phyloP scores from a whole-genome alignment of 1,284 basidiomycete genomes.

The Sparassis latifolia region DNA sequence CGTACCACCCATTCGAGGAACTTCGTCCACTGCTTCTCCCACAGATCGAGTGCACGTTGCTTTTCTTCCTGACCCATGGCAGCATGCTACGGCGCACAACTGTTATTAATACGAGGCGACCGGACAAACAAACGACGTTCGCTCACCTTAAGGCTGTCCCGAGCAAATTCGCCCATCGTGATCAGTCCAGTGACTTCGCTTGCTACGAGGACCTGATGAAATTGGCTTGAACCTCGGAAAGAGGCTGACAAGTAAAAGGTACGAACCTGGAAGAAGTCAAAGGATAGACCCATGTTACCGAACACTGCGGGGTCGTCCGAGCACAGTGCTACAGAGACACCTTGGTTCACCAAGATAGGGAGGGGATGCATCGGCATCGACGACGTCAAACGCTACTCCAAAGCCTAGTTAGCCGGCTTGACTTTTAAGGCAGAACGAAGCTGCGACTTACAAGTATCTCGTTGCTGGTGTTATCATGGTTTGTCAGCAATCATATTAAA shows the following conservation, averaged over 20 bases:
- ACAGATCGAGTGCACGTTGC: slow-evolving; percentile 32
- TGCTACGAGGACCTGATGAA: slow-evolving; percentile 41
- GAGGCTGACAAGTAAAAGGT: no score
- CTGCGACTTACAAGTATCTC: slow-evolving; percentile 52
- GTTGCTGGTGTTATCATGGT: slow-evolving; percentile 36
- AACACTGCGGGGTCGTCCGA: slow-evolving; percentile 76
- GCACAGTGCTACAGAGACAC: slow-evolving; percentile 60
- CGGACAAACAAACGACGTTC: neutral
- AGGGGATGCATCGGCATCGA: slow-evolving; percentile 74
- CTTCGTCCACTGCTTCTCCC: slow-evolving; percentile 47
- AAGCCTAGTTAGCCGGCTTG: no score
- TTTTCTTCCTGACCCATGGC: slow-evolving; percentile 45
- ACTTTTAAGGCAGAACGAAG: neutral
- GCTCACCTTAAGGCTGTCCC: slow-evolving; percentile 57
- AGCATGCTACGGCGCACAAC: slow-evolving; percentile 37
- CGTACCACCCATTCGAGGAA: slow-evolving; percentile 41
- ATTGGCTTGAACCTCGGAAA: no score
- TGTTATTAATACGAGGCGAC: no score
- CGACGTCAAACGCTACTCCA: slow-evolving; percentile 51
- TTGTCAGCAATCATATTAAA: neutral
- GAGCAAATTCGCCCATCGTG: slow-evolving; percentile 53
- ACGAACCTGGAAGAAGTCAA: slow-evolving; percentile 55
- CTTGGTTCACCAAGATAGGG: slow-evolving; percentile 60
- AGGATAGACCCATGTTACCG: slow-evolving; percentile 70
- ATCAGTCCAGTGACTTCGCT: slow-evolving; percentile 59